A percentile compares a stretch with the other conserved stretches of the same genome.
Conservation (phyloP, 1,284 basidiomycete species). For the Abortiporus biennis region DNA sequence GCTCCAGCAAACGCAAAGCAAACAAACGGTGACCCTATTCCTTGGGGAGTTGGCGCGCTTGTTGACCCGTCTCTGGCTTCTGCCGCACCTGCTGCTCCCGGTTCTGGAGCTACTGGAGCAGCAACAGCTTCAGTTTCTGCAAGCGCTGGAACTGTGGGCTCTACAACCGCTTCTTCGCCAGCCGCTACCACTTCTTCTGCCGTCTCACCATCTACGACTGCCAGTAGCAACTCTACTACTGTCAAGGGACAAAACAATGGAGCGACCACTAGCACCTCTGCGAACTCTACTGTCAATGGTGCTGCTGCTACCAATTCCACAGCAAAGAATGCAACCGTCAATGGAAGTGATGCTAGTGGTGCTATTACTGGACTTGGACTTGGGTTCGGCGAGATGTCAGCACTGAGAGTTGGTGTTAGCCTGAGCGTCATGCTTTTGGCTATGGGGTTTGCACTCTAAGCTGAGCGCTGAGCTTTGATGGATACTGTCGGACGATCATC, state of each 20-base stretch:
- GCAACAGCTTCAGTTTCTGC: constrained; percentile 4
- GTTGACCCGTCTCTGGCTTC: constrained; percentile 30
- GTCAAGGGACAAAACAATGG: background rate
- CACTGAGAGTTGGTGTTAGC: too few relatives aligned
- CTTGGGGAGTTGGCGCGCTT: constrained; percentile 69
- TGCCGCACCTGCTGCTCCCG: constrained; percentile 18
- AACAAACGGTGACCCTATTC: constrained; percentile 45
- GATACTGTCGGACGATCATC: too few relatives aligned
- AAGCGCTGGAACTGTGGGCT: too few relatives aligned
- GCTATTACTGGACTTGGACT: constrained; percentile 2
- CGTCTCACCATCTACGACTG: constrained; percentile 1
- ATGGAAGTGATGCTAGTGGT: constrained; percentile 7
- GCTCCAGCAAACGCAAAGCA: constrained; percentile 49
- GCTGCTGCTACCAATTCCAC: constrained; percentile 5
- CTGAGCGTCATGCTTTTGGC: too few relatives aligned
- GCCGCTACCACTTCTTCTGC: background rate
- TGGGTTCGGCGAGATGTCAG: too few relatives aligned
- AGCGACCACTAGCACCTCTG: background rate
- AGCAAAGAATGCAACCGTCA: constrained; percentile 4
- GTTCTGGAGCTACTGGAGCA: background rate
- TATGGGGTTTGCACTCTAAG: too few relatives aligned
- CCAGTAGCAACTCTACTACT: background rate
- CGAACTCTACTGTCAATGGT: background rate
- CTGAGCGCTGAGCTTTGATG: too few relatives aligned
- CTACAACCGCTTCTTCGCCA: background rate